Evolutionary conservation across 1,284 basidiomycete genomes (phyloP), one percentile per base, ranked within the genome.

Genomic region (Tilletia setariae): DNA sequence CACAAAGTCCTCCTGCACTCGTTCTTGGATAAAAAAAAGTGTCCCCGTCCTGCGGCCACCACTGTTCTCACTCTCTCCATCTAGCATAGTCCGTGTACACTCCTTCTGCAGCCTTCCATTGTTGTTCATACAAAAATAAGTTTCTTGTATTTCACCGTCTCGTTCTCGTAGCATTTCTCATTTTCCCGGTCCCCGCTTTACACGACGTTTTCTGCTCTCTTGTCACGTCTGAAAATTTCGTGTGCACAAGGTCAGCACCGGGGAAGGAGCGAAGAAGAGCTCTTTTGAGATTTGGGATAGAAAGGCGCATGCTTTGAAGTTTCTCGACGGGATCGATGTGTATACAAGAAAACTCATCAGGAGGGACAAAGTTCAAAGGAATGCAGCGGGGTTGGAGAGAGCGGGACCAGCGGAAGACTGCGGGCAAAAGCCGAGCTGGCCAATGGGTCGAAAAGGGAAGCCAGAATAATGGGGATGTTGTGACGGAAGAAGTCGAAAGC

Each of bases 311-410:
- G 1, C 25, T 19, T 40, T 28, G 25, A 56, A n/a, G 42, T 23
- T 43, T 11, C 16, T 11, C 1, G 35, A 35, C n/a, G 21, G 23
- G 42, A n/a, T 63, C n/a, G 53, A 65, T 3, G 63, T 23, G 25
- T 25, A 51, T 30, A n/a, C 23, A 43, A 30, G 64, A 43, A 13
- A 59, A 30, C 16, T 40, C 35, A 40, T 40, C 35, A 40, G 35
- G n/a, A n/a, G n/a, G n/a, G 30, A 56, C 40, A 59, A 40, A 28
- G 32, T 21, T 23, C 3, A 42, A 19, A 30, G 51, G n/a, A 53
- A 25, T 35, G 63, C 7, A n/a, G 63, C 7, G 44, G 63, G 44
- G 44, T 63, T 56, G 35, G 63, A 30, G 7, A 63, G 35, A n/a
- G n/a, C n/a, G n/a, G n/a, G n/a, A n/a, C n/a, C 35, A 40, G 11